These are phyloP conservation scores for Pyrrhoderma noxium DNA, from an alignment of 1,284 basidiomycete species.

Conservation along the genomic window DNA sequence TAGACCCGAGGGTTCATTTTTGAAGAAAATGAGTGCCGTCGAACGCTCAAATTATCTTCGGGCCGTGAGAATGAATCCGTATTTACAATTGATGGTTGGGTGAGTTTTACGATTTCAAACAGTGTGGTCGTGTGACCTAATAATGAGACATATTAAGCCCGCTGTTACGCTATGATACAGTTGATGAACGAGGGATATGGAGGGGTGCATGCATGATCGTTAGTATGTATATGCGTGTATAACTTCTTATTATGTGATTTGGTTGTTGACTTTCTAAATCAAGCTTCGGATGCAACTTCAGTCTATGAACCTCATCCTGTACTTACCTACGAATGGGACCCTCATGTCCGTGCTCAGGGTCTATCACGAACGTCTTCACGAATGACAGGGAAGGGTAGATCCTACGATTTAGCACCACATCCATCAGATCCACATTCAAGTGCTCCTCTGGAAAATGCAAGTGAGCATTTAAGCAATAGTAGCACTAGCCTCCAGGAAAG, in stretches of 20 bases:
- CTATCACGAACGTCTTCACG: constrained; percentile 19
- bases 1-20: constrained; percentile 7
- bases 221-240: constrained; percentile 42
- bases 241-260: constrained; percentile 8
- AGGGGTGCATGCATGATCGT: constrained; percentile 83
- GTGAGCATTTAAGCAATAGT: constrained; percentile 20
- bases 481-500: constrained; percentile 35
- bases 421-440: constrained; percentile 60
- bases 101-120: constrained; percentile 3
- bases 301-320: constrained; percentile 71
- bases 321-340: constrained; percentile 75
- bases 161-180: constrained; percentile 86
- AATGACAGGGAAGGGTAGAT: constrained; percentile 23
- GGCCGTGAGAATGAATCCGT: constrained; percentile 59
- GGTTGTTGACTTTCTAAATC: background rate
- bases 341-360: constrained; percentile 31
- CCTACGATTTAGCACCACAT: constrained; percentile 58
- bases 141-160: constrained; percentile 65
- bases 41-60: constrained; percentile 53
- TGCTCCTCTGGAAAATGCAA: constrained; percentile 21
- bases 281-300: constrained; percentile 74
- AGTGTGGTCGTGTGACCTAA: constrained; percentile 20
- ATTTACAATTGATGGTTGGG: constrained; percentile 35
- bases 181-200: constrained; percentile 73
- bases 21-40: constrained; percentile 40